Conservation (phyloP, 1,284 basidiomycete genomes). For the Ganoderma lucidum region DNA sequence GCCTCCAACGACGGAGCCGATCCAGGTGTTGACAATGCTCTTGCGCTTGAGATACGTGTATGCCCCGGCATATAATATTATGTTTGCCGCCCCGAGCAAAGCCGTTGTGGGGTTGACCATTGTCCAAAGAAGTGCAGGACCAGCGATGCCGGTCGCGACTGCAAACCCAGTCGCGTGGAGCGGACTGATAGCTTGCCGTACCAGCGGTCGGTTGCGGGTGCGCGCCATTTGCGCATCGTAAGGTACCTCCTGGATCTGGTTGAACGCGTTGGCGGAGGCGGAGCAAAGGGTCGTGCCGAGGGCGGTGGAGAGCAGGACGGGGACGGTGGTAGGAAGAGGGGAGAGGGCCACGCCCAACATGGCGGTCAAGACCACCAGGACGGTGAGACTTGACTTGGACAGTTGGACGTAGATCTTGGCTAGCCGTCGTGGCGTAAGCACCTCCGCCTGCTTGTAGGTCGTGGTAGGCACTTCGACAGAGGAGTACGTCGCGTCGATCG, state of each 20-base stretch:
- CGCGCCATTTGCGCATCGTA: constrained; percentile 98
- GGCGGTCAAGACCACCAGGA: constrained; percentile 90
- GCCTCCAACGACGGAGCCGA: constrained; percentile 92
- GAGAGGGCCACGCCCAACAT: constrained; percentile 96
- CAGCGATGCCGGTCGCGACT: constrained; percentile 74
- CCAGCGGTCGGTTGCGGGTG: constrained; percentile 91
- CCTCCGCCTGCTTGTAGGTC: constrained; percentile 37
- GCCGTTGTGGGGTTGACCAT: constrained; percentile 93
- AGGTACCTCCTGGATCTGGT: constrained; percentile 95
- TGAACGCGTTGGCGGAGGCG: constrained; percentile 93
- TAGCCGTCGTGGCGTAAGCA: constrained; percentile 63
- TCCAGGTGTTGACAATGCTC: constrained; percentile 93
- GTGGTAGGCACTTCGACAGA: constrained; percentile 25
- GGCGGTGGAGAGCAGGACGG: constrained; percentile 87
- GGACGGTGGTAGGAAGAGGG: constrained; percentile 83
- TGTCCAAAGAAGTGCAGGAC: constrained; percentile 82
- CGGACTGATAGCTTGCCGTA: constrained; percentile 83
- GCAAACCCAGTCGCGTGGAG: constrained; percentile 90
- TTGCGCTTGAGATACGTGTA: constrained; percentile 97
- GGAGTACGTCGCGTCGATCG: constrained; percentile 26
- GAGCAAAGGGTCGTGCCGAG: constrained; percentile 92
- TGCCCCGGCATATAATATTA: constrained; percentile 89
- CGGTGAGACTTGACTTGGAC: constrained; percentile 88
- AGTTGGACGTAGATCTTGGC: constrained; percentile 83
- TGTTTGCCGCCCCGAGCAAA: constrained; percentile 84